These are phyloP conservation scores for Phytophthora litchii DNA, from an alignment of 352 stramenopile species.

Conservation along the genomic window DNA sequence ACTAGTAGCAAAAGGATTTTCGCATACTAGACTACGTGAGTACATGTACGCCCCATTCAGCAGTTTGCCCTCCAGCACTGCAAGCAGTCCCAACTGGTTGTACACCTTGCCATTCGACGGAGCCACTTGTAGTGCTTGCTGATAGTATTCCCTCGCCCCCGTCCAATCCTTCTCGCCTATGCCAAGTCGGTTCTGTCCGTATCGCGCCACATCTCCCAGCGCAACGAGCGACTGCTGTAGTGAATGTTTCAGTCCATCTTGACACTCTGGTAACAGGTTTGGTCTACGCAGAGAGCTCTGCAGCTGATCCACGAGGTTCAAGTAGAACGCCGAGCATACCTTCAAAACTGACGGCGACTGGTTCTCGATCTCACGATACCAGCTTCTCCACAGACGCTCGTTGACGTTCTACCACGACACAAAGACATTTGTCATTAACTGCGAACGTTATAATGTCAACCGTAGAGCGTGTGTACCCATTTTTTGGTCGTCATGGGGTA, in stretches of 20 bases:
- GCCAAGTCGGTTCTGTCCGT: constrained; percentile 36
- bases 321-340: constrained; percentile 37
- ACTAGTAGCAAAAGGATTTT: constrained; percentile 42
- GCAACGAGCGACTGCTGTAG: constrained; percentile 55
- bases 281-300: constrained; percentile 15
- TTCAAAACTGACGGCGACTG: constrained; percentile 22
- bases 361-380: constrained; percentile 59
- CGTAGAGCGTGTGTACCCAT: constrained; percentile 32
- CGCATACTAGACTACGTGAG: constrained; percentile 46
- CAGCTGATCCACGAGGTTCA: constrained; percentile 25
- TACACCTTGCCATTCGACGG: constrained; percentile 62
- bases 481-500: constrained; percentile 40
- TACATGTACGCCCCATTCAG: constrained; percentile 55
- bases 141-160: constrained; percentile 39
- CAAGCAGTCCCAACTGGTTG: constrained; percentile 62
- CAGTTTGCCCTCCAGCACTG: constrained; percentile 37
- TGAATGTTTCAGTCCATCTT: constrained; percentile 34
- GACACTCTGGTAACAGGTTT: constrained; percentile 7
- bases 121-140: constrained; percentile 37
- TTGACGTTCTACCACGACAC: constrained; percentile 46
- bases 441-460: background rate
- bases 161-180: constrained; percentile 35
- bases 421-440: constrained; percentile 4
- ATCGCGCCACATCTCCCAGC: constrained; percentile 54
- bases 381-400: constrained; percentile 66